phyloP scores from a whole-genome alignment of 1,139 yeast species.

The Blastobotrys capitulatus region DNA sequence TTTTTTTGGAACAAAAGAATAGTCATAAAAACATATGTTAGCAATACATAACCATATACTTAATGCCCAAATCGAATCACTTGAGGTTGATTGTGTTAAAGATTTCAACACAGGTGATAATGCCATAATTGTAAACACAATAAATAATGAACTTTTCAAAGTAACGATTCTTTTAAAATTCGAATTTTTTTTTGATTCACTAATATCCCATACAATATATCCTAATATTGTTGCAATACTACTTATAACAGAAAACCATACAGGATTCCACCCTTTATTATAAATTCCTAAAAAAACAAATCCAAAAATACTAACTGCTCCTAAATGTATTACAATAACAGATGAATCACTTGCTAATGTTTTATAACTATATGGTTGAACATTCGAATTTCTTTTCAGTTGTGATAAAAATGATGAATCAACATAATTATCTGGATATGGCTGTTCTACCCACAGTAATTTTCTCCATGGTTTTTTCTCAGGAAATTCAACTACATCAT shows the following conservation, averaged over 20 bases:
- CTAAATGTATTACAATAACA: constrained; percentile 60
- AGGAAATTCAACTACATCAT: constrained; percentile 9
- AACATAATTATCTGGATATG: constrained; percentile 89
- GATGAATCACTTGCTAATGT: constrained; percentile 64
- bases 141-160: constrained; percentile 60
- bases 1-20: constrained; percentile 35
- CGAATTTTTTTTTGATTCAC: constrained; percentile 5
- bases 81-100: constrained; percentile 79
- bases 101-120: constrained; percentile 88
- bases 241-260: constrained; percentile 29
- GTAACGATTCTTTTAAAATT: constrained; percentile 24
- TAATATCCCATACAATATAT: constrained; percentile 34
- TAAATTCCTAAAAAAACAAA: constrained; percentile 53
- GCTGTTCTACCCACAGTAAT: constrained; percentile 79
- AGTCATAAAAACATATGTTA: constrained; percentile 65
- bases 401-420: constrained; percentile 74
- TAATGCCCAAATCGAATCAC: constrained; percentile 94
- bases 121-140: constrained; percentile 64
- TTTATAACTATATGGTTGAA: constrained; percentile 58
- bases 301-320: constrained; percentile 54
- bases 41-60: constrained; percentile 70
- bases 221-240: constrained; percentile 36
- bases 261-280: constrained; percentile 31
- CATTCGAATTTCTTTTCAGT: constrained; percentile 70
- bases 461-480: constrained; percentile 60